Evolutionary conservation across 352 stramenopile genomes (phyloP).

Genomic region (Globisporangium paroecandrum): DNA sequence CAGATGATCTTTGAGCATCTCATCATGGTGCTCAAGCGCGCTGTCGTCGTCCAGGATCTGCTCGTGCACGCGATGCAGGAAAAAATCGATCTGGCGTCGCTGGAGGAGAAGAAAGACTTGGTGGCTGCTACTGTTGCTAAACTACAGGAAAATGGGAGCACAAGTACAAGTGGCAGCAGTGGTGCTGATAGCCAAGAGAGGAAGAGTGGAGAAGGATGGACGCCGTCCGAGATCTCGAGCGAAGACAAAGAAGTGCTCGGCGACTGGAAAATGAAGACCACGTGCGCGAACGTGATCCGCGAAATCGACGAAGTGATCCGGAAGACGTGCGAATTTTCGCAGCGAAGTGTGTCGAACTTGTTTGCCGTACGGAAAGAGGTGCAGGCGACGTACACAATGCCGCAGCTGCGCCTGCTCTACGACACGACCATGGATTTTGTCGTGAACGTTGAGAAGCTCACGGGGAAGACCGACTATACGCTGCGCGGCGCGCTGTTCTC

Average conservation of each 20-base stretch:
- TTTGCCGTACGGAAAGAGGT: conserved; percentile 87
- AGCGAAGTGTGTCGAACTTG: conserved; percentile 83
- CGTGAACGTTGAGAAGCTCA: conserved; percentile 89
- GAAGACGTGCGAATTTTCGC: conserved; percentile 85
- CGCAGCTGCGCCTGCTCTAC: conserved; percentile 93
- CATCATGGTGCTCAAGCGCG: conserved; percentile 74
- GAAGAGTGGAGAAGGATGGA: conserved; percentile 29
- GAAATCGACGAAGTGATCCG: conserved; percentile 83
- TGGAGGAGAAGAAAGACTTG: conserved; percentile 34
- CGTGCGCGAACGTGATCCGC: conserved; percentile 67
- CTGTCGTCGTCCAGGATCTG: conserved; percentile 72
- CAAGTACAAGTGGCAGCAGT: not conserved
- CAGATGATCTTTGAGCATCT: conserved; percentile 90
- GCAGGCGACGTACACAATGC: conserved; percentile 85
- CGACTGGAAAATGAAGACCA: conserved; percentile 77
- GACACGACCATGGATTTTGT: conserved; percentile 93
- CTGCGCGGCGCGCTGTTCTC: conserved; percentile 91
- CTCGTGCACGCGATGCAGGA: conserved; percentile 68
- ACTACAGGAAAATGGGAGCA: not conserved
- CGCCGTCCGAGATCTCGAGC: conserved; percentile 34
- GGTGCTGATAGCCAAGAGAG: conserved; percentile 8
- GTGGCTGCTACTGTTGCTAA: conserved; percentile 4
- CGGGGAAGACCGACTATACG: conserved; percentile 89
- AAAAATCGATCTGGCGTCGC: conserved; percentile 52
- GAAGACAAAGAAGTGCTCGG: conserved; percentile 52